Evolutionary conservation across 495 filamentous ascomycete genomes (phyloP), one percentile per base, ranked within the genome.

Genomic region (Neurospora sp.): DNA sequence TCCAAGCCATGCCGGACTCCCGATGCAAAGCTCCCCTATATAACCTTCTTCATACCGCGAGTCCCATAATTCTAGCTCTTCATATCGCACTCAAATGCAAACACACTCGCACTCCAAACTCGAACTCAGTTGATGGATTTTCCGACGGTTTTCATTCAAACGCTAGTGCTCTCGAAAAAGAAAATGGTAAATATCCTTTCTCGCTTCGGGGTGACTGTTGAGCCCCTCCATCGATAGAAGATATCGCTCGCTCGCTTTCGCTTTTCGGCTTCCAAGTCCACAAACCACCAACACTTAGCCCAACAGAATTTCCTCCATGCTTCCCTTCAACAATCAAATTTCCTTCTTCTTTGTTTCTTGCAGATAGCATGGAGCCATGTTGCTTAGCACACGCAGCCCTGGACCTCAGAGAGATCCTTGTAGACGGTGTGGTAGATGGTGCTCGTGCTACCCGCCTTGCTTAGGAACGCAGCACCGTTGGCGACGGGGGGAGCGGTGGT

Each of bases 361-460:
- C 54, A 34, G 4, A 9, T 19, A 66, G 54, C 54, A 36, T 34
- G 28, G 28, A 66, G 54, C 13, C 13, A 34, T 66, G 28, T 19
- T 66, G 28, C 54, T 66, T 36, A 74, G 28, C 48, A 45, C 69
- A 4, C 15, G 39, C 73, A 74, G 15, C 70, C 70, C 24, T 71
- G 38, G 34, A 75, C 73, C 77, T 80, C 78, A 19, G 74, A 73
- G 62, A 79, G 37, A 34, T 80, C 78, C 74, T 69, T 70, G 73
- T 79, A 80, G 31, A 79, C 74, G 34, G 78, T 79, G 54, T 70
- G 31, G 73, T 76, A 77, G 62, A 80, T 71, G 69, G 77, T 77
- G 75, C 74, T 77, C 39, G 76, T 77, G 62, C 21, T 71, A 11
- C 59, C 74, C n/a, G 69, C 48, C 69, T 71, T 40, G 71, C 28